phyloP scores from a whole-genome alignment of 2,329 filamentous ascomycete genomes.

The Cordyceps farinosa region DNA sequence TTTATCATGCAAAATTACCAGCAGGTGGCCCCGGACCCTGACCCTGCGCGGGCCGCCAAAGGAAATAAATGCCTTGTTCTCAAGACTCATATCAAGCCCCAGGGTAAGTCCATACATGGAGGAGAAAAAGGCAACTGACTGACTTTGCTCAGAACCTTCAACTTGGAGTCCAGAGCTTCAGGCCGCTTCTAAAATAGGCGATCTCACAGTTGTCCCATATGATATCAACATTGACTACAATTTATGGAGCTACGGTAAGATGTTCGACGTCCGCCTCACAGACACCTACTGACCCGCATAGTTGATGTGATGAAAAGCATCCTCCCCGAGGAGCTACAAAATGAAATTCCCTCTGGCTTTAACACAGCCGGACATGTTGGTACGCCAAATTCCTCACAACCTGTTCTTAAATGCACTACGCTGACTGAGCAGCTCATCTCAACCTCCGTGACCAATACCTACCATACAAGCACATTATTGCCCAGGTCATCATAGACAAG shows the following conservation, averaged over 20 bases:
- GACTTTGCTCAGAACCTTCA: constrained; percentile 41
- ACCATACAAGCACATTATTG: constrained; percentile 83
- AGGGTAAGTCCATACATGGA: constrained; percentile 36
- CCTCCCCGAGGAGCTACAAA: constrained; percentile 73
- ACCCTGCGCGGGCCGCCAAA: constrained; percentile 45
- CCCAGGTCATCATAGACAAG: constrained; percentile 83
- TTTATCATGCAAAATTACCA: constrained; percentile 61
- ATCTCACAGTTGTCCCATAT: constrained; percentile 71
- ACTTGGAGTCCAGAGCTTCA: constrained; percentile 73
- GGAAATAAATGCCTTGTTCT: constrained; percentile 62
- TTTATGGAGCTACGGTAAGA: constrained; percentile 77
- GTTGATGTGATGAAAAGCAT: constrained; percentile 81
- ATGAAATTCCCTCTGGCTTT: constrained; percentile 82
- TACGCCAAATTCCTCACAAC: constrained; percentile 36
- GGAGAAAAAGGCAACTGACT: background rate
- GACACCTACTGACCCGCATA: constrained; percentile 31
- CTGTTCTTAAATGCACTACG: background rate
- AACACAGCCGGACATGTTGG: constrained; percentile 84
- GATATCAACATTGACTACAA: constrained; percentile 75
- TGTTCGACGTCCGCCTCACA: background rate
- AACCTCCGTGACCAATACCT: constrained; percentile 82
- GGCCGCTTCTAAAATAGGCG: constrained; percentile 64
- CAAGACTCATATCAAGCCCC: constrained; percentile 50
- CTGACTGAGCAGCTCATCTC: constrained; percentile 63
- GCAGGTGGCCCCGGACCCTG: constrained; percentile 61